Evolutionary conservation across 2,329 filamentous ascomycete species (phyloP).

Genomic region (Davidsoniella australis): DNA sequence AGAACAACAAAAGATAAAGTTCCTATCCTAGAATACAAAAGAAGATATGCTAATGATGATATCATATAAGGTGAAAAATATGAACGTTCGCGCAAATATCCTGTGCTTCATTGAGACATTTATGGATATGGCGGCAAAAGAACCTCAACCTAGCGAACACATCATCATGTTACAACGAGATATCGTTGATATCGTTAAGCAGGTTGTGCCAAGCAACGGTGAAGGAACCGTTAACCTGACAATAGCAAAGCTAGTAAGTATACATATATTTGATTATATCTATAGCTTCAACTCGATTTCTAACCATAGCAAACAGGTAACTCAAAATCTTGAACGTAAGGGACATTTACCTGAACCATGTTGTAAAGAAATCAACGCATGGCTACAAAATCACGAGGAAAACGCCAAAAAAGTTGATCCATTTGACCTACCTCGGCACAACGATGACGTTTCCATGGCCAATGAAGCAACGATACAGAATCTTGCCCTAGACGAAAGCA

Average conservation of each 20-base stretch:
- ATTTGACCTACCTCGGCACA: not conserved
- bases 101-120: constrained; percentile 98
- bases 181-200: constrained; percentile 78
- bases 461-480: no score
- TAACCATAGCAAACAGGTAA: constrained; percentile 30
- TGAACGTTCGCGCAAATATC: constrained; percentile 96
- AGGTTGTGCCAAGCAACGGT: constrained; percentile 73
- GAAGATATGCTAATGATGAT: no score
- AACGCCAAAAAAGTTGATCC: constrained; percentile 18
- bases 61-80: constrained; percentile 47
- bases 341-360: constrained; percentile 57
- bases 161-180: constrained; percentile 90
- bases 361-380: constrained; percentile 64
- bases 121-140: constrained; percentile 66
- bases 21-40: not conserved
- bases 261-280: not conserved
- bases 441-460: no score
- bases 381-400: constrained; percentile 62
- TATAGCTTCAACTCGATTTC: constrained; percentile 1
- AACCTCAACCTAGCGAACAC: constrained; percentile 55
- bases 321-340: constrained; percentile 53
- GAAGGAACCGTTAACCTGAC: constrained; percentile 87
- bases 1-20: not conserved
- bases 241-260: constrained; percentile 61
- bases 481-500: not conserved